These are phyloP conservation scores for Solanum chilense DNA, from an alignment of 257 asterid genomes.

Conservation along the genomic window DNA sequence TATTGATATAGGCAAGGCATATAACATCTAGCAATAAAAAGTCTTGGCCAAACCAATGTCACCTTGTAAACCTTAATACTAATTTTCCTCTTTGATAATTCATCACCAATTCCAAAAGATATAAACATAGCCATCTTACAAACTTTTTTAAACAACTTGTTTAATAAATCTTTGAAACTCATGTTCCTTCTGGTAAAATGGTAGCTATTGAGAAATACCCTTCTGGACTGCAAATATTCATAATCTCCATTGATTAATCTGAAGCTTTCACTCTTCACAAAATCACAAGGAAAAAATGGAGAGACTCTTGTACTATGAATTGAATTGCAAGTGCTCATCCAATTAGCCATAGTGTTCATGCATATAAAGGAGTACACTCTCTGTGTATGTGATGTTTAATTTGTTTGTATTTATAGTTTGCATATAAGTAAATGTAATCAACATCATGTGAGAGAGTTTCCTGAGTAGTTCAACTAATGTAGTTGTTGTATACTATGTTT, in stretches of 20 bases:
- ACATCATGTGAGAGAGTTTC: neutral
- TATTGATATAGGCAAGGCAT: slow-evolving; percentile 8
- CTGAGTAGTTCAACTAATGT: slow-evolving; percentile 16
- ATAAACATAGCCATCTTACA: neutral
- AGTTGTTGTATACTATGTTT: neutral
- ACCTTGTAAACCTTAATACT: slow-evolving; percentile 23
- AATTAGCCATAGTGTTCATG: neutral
- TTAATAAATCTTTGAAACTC: slow-evolving; percentile 12
- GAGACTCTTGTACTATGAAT: neutral
- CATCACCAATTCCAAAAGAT: neutral
- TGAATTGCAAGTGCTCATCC: neutral
- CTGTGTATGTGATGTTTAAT: neutral
- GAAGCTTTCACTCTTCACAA: slow-evolving; percentile 7
- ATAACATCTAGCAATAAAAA: slow-evolving; percentile 18
- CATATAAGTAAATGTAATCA: neutral
- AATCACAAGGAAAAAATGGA: neutral
- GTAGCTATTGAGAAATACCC: slow-evolving; percentile 37
- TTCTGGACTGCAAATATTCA: slow-evolving; percentile 28
- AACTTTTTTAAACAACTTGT: slow-evolving; percentile 2
- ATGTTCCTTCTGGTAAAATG: slow-evolving; percentile 14
- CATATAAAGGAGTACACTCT: neutral
- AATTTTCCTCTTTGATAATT: neutral
- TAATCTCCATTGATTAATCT: neutral
- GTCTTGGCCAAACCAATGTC: slow-evolving; percentile 10
- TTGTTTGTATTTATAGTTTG: neutral